phyloP scores from a whole-genome alignment of 2,329 filamentous ascomycete genomes.

The Boeremia lycopersici region DNA sequence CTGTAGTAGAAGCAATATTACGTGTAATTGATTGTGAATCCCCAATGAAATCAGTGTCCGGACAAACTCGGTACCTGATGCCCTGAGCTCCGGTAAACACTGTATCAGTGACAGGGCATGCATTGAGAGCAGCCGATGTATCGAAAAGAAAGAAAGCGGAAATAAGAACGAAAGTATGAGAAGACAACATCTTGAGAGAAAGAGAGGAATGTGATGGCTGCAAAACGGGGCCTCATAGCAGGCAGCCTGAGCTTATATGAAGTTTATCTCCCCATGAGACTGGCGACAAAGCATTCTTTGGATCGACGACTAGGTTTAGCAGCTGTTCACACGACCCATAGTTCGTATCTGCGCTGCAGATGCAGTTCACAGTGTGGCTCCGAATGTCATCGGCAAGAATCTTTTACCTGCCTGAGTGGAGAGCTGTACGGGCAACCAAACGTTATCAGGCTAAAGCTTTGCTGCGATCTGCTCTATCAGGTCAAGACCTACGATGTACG shows the following conservation, averaged over 20 bases:
- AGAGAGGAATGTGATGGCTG: neutral
- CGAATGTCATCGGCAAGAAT: neutral
- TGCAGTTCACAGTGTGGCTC: neutral
- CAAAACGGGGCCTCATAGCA: neutral
- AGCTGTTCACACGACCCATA: conserved; percentile 1
- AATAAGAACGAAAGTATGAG: conserved; percentile 20
- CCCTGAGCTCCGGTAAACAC: conserved; percentile 26
- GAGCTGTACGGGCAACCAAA: neutral
- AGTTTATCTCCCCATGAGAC: neutral
- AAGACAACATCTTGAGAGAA: conserved; percentile 20
- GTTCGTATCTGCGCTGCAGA: neutral
- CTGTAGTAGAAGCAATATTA: conserved; percentile 24
- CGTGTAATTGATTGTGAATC: conserved; percentile 17
- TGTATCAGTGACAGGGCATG: conserved; percentile 27
- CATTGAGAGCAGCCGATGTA: conserved; percentile 24
- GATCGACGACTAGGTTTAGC: neutral
- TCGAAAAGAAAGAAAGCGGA: conserved; percentile 25
- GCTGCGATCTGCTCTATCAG: neutral
- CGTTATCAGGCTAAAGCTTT: neutral
- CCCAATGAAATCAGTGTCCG: conserved; percentile 27
- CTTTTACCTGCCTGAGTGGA: neutral
- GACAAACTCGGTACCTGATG: conserved; percentile 30
- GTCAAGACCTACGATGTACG: neutral
- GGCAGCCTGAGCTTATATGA: conserved; percentile 3
- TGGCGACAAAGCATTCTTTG: neutral